These are phyloP conservation scores for Candida sonorensis DNA, from an alignment of 805 yeast species.

Conservation along the genomic window DNA sequence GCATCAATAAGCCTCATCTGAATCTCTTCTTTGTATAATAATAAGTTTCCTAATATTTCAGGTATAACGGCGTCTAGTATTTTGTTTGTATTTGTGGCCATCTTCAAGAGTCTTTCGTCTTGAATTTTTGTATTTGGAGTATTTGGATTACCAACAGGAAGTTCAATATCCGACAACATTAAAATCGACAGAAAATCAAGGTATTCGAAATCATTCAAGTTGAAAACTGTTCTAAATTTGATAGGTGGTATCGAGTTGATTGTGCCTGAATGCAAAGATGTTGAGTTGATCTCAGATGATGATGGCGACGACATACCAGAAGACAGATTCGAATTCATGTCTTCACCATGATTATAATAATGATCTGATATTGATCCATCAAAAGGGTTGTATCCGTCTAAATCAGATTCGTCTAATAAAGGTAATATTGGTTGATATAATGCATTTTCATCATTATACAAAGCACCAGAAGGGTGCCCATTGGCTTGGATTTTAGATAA, in stretches of 20 bases:
- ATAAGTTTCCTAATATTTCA: slow-evolving; percentile 23
- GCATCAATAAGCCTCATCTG: slow-evolving; percentile 23
- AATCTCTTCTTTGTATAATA: slow-evolving; percentile 27
- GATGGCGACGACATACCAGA: too few species aligned
- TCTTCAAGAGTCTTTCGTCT: slow-evolving; percentile 10
- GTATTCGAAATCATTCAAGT: slow-evolving; percentile 35
- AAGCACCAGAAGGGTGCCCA: background rate
- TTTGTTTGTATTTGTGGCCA: slow-evolving; percentile 24
- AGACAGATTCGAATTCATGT: too few species aligned
- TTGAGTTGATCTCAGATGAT: slow-evolving; percentile 6
- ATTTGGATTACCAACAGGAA: slow-evolving; percentile 4
- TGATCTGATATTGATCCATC: slow-evolving; percentile 23
- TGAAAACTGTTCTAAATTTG: slow-evolving; percentile 40
- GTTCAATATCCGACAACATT: slow-evolving; percentile 12
- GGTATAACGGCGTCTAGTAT: slow-evolving; percentile 22
- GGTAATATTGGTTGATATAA: background rate
- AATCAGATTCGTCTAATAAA: slow-evolving; percentile 2
- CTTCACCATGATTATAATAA: too few species aligned
- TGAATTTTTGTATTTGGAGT: too few species aligned
- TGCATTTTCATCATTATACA: background rate
- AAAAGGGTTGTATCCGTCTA: slow-evolving; percentile 18
- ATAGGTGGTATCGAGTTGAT: slow-evolving; percentile 27
- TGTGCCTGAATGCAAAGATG: slow-evolving; percentile 11
- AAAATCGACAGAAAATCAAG: slow-evolving; percentile 24
- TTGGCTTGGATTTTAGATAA: slow-evolving; percentile 12